Evolutionary conservation across 2,329 filamentous ascomycete genomes (phyloP).

Genomic region (Ascochyta clinopodiicola): DNA sequence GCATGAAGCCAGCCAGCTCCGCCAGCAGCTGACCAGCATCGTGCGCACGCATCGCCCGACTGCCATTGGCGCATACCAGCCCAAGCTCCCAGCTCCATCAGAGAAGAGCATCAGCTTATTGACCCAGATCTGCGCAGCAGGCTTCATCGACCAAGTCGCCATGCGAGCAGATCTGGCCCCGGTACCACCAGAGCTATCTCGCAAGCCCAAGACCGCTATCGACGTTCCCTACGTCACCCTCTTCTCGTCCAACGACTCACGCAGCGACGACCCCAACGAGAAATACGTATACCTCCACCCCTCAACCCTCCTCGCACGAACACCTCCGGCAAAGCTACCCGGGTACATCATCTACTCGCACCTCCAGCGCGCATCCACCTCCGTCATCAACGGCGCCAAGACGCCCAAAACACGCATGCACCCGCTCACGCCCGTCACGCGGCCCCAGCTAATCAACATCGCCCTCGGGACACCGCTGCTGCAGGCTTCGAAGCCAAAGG

Average conservation of each 20-base stretch:
- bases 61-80: constrained; percentile 47
- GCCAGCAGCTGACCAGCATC: constrained; percentile 81
- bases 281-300: constrained; percentile 87
- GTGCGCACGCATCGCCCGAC: constrained; percentile 74
- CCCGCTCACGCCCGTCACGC: constrained; percentile 79
- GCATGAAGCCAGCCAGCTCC: constrained; percentile 82
- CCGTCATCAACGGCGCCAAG: constrained; percentile 44
- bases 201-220: constrained; percentile 82
- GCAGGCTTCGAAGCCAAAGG: constrained; percentile 87
- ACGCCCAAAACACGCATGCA: constrained; percentile 79
- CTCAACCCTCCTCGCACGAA: constrained; percentile 76
- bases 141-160: constrained; percentile 93
- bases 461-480: constrained; percentile 86
- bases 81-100: constrained; percentile 65
- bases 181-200: constrained; percentile 58
- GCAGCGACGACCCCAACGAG: constrained; percentile 58
- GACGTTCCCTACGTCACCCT: constrained; percentile 92
- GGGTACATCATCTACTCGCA: constrained; percentile 88
- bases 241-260: constrained; percentile 65
- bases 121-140: constrained; percentile 89
- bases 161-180: constrained; percentile 89
- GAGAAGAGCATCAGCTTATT: constrained; percentile 74
- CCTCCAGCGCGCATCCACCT: constrained; percentile 72
- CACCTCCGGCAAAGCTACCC: constrained; percentile 64
- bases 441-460: constrained; percentile 75